Percentiles rank a stretch among this genome's conserved stretches.
Evolutionary conservation across 257 asterid species (phyloP).

Genomic region (Catharanthus roseus): DNA sequence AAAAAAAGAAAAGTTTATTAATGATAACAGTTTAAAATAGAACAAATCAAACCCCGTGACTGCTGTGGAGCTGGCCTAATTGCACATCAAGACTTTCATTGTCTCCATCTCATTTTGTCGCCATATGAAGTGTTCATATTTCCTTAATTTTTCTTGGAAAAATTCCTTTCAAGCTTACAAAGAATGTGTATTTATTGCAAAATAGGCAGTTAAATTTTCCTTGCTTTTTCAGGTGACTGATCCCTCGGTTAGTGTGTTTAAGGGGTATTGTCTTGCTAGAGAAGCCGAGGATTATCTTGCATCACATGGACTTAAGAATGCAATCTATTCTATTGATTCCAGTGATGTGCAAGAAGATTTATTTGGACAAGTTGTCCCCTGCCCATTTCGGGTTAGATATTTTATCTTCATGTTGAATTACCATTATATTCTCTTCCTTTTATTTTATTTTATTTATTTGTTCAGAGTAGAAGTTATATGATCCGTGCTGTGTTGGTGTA

Average conservation of each 20-base stretch:
- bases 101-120: neutral
- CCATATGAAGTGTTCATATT: neutral
- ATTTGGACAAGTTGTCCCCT: conserved; percentile 67
- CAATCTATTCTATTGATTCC: conserved; percentile 59
- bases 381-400: conserved; percentile 80
- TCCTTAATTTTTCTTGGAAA: neutral
- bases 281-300: conserved; percentile 78
- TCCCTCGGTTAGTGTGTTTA: conserved; percentile 56
- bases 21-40: neutral
- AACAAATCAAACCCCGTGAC: neutral
- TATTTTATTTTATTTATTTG: no score
- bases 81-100: neutral
- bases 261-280: conserved; percentile 71
- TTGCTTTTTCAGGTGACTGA: conserved; percentile 48
- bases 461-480: neutral
- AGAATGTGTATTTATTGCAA: neutral
- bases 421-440: neutral
- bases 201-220: neutral
- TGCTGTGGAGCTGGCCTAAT: neutral
- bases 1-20: neutral
- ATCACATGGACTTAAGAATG: conserved; percentile 72
- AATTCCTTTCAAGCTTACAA: neutral
- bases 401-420: conserved; percentile 11
- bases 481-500: neutral
- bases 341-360: conserved; percentile 62